Base-by-base conservation (phyloP, 179 eudicot genomes). In the Beta lomatogona region DNA sequence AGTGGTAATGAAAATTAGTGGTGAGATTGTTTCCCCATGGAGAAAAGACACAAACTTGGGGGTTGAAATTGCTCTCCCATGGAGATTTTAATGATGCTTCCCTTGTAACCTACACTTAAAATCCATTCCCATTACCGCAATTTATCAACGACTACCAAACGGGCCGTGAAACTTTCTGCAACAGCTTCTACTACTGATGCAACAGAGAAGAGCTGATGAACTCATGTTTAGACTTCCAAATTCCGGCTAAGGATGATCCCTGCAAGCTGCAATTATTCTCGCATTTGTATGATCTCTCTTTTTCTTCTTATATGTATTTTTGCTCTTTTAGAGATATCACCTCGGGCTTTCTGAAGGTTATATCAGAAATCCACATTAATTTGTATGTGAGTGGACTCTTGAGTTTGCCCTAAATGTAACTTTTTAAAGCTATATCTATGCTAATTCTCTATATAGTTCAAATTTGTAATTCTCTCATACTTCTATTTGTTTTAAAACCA, bases 161-260 rank as follows among this genome's bases (percentile, higher is more conserved):
- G 28, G 28, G 28, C 28, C 28, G 28, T 25, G 28, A 90, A 90
- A 80, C 88, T 96, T 21, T 66, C 91, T 48, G 87, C 91, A 19
- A 70, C 86, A 12, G 80, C 85, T 6, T 78, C 85, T 22, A 28
- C 85, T 69, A 14, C 80, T 54, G 81, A 64, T 59, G 84, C 50
- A n/a, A 71, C 71, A 48, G 54, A 41, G 45, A 66, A 79, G 77
- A 77, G 68, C 79, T 67, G 36, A 80, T 58, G 36, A 72, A 12
- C 25, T 72, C 52, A 63, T 68, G 79, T 18, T 36, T 61, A 13
- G 71, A 48, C 50, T 46, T 6, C 75, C 79, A 54, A 13, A 55
- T 54, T 21, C 3, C 10, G 28, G 55, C 71, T 75, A 13, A 53
- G n/a, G 60, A 36, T 18, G 61, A 71, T 52, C 31, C 73, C 55